Evolutionary conservation across 164 flowering plant species (phyloP), one percentile per base, ranked within the genome.

Genomic region (Berberis vulgaris): DNA sequence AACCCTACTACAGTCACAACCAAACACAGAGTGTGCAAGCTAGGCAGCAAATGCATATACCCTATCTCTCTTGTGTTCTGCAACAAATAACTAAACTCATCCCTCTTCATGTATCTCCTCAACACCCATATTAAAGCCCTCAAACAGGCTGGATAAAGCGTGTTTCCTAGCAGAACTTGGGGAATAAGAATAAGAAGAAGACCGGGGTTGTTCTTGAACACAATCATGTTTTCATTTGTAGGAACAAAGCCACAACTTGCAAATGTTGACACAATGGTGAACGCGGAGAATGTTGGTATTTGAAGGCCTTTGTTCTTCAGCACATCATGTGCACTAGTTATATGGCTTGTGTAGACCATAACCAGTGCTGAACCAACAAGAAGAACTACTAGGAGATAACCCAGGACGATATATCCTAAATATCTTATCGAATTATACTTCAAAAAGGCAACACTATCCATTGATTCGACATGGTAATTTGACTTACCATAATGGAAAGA

Each of bases 151-250:
- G 98, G 82, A 49, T 64, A 92, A 12, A 92, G 57, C 0, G 89
- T 83, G 83, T 89, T 86, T 4, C 98, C 96, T 0, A 84, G 10
- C 0, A 92, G 81, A 56, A 82, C 1, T 53, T 79, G 96, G 11
- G 91, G 84, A 13, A 85, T 71, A 2, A 89, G 57, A 12, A 89
- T 65, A 26, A 82, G 73, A 0, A 87, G 78, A 4, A 92, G 86
- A 8, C 87, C 89, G 4, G 93, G 70, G 40, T 87, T 80, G 40
- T 77, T 71, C 69, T 57, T 73, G 65, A 92, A 92, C 6, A 79
- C 78, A 2, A 82, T 57, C 96, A 87, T 86, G 80, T 86, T 89
- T 64, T 92, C 96, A 60, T 87, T 89, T 4, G 92, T 92, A 0
- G 98, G 96, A n/a, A 84, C n/a, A 11, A 80, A 87, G 7, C 93